Conservation (phyloP, 495 filamentous ascomycete genomes). For the Penicillium roqueforti region DNA sequence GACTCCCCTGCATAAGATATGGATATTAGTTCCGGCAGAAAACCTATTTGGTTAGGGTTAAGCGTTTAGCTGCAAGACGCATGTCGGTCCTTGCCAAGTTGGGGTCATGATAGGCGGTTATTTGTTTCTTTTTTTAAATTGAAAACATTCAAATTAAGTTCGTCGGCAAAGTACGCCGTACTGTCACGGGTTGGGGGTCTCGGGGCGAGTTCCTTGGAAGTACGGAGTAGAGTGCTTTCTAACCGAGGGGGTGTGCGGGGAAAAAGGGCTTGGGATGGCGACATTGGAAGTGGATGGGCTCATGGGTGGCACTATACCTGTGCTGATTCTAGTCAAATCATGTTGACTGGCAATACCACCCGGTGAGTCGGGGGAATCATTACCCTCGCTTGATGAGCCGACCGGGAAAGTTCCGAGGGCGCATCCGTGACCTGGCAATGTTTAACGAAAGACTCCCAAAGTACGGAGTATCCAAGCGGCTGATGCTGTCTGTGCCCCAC, state of each 20-base stretch:
- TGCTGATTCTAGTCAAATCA: not conserved
- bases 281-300: no score
- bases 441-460: no score
- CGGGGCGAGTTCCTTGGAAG: not conserved
- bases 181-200: not conserved
- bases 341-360: not conserved
- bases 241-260: conserved; percentile 8
- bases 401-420: not conserved
- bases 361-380: not conserved
- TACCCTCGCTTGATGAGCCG: not conserved
- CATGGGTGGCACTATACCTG: not conserved
- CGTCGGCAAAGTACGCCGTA: not conserved
- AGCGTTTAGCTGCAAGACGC: conserved; percentile 2
- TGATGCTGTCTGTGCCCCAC: conserved; percentile 5
- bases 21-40: conserved; percentile 5
- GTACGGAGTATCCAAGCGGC: not conserved
- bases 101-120: not conserved
- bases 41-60: not conserved
- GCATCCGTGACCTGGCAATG: not conserved
- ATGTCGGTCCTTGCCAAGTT: not conserved
- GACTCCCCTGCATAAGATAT: not conserved
- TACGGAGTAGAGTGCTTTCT: not conserved
- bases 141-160: not conserved
- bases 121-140: not conserved
- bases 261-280: not conserved